phyloP scores from a whole-genome alignment of 75 land plant genomes.

The Ceratopteris richardii region DNA sequence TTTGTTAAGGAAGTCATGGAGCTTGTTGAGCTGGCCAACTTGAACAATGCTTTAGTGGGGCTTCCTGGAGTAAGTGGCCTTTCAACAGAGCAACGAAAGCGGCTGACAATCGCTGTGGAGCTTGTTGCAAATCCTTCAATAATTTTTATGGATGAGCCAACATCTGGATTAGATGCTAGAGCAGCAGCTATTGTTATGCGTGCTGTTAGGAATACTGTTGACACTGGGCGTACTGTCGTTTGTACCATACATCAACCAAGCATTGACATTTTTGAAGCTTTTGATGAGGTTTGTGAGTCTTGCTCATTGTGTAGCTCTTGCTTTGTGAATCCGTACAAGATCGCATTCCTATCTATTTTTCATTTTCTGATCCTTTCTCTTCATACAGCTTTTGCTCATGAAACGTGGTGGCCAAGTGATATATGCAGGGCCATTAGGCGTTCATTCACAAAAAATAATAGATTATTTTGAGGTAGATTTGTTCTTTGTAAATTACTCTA shows the following conservation, averaged over 20 bases:
- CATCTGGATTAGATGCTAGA: conserved; percentile 74
- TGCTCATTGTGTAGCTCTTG: too few relatives aligned
- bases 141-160: conserved; percentile 73
- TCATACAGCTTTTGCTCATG: conserved; percentile 70
- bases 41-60: conserved; percentile 46
- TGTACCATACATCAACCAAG: conserved; percentile 77
- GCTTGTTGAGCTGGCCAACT: conserved; percentile 44
- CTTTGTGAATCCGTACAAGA: too few relatives aligned
- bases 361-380: not conserved
- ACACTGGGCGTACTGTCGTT: conserved; percentile 72
- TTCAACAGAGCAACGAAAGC: conserved; percentile 53
- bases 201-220: conserved; percentile 67
- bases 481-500: too few relatives aligned
- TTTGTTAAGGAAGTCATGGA: conserved; percentile 65
- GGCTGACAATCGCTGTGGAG: conserved; percentile 69
- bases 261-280: conserved; percentile 74
- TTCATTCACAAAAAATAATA: conserved; percentile 59
- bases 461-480: conserved; percentile 89
- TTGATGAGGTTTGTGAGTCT: conserved; percentile 53
- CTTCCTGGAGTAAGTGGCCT: conserved; percentile 55
- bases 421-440: conserved; percentile 82
- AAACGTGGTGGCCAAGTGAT: conserved; percentile 93
- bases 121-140: conserved; percentile 80
- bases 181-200: conserved; percentile 81
- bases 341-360: not conserved